These are phyloP conservation scores for Lentinula lateritia DNA, from an alignment of 768 basidiomycete genomes.

Conservation along the genomic window DNA sequence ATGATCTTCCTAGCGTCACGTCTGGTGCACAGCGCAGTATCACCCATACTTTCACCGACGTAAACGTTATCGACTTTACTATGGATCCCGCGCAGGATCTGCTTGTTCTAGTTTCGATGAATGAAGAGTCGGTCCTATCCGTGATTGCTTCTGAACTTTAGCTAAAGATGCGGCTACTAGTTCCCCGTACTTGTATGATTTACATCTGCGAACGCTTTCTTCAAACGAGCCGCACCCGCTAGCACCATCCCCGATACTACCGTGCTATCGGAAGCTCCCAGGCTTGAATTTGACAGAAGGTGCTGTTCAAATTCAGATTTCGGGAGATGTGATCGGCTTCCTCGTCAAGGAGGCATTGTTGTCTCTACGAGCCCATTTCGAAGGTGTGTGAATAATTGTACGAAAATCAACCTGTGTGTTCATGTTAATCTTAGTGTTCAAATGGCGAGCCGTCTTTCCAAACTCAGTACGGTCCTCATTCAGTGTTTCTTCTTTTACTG, in stretches of 20 bases:
- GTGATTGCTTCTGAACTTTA: slow-evolving; percentile 3
- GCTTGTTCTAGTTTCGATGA: slow-evolving; percentile 41
- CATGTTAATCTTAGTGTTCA: slow-evolving; percentile 27
- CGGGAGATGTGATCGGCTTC: slow-evolving; percentile 40
- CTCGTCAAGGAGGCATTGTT: slow-evolving; percentile 42
- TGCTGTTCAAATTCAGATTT: slow-evolving; percentile 40
- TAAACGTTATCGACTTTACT: slow-evolving; percentile 48
- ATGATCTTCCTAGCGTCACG: slow-evolving; percentile 36
- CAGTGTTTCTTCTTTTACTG: background rate
- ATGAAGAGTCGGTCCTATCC: slow-evolving; percentile 25
- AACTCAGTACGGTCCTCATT: slow-evolving; percentile 30
- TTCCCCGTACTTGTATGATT: slow-evolving; percentile 37
- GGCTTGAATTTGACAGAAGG: slow-evolving; percentile 27
- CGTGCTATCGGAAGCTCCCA: slow-evolving; percentile 29
- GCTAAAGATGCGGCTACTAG: slow-evolving; percentile 16
- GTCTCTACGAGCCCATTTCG: slow-evolving; percentile 35
- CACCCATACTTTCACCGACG: slow-evolving; percentile 37
- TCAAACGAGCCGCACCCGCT: slow-evolving; percentile 47
- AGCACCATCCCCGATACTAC: slow-evolving; percentile 32
- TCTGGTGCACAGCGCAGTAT: slow-evolving; percentile 28
- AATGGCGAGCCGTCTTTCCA: slow-evolving; percentile 36
- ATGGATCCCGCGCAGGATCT: slow-evolving; percentile 54
- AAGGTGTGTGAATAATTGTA: slow-evolving; percentile 17
- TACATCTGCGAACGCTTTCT: slow-evolving; percentile 45
- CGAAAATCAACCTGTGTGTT: background rate